phyloP scores from a whole-genome alignment of 768 basidiomycete genomes.

The Lactifluus rugatus region DNA sequence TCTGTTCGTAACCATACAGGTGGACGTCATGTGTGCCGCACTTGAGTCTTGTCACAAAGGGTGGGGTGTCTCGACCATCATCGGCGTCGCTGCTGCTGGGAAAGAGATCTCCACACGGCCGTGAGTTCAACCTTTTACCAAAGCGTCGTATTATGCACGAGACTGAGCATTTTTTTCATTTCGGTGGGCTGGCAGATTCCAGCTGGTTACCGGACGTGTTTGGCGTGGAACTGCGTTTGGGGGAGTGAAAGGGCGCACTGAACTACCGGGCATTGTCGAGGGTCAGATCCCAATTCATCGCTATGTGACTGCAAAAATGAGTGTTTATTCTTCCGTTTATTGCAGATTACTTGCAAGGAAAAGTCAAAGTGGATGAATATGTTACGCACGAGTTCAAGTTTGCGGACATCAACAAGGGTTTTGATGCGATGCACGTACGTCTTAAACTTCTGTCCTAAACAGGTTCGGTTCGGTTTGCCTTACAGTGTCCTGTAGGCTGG shows the following conservation, averaged over 20 bases:
- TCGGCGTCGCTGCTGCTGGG: conserved; percentile 95
- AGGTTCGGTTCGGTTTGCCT: not conserved
- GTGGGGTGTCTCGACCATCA: conserved; percentile 94
- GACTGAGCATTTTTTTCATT: not conserved
- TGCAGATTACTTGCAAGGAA: conserved; percentile 71
- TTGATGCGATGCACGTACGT: conserved; percentile 95
- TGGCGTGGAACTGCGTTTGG: conserved; percentile 97
- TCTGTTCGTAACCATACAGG: conserved; percentile 32
- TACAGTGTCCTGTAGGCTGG: conserved; percentile 42
- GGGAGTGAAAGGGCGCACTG: conserved; percentile 95
- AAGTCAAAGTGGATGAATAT: conserved; percentile 89
- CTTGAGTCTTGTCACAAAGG: conserved; percentile 99
- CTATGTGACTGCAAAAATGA: not conserved
- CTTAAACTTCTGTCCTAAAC: not conserved
- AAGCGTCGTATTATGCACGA: conserved; percentile 28
- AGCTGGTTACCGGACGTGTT: conserved; percentile 76
- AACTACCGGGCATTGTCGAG: conserved; percentile 87
- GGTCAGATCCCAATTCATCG: conserved; percentile 34
- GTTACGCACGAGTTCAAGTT: conserved; percentile 79
- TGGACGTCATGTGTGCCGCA: conserved; percentile 88
- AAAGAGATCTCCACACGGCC: conserved; percentile 49
- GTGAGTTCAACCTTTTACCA: conserved; percentile 19
- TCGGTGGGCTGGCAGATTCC: conserved; percentile 26
- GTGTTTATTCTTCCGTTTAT: conserved; percentile 10
- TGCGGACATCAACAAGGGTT: conserved; percentile 74